Percentiles rank a stretch among this genome's conserved stretches.
Conservation (phyloP, 2,329 filamentous ascomycete genomes). For the Epichloe sp. region DNA sequence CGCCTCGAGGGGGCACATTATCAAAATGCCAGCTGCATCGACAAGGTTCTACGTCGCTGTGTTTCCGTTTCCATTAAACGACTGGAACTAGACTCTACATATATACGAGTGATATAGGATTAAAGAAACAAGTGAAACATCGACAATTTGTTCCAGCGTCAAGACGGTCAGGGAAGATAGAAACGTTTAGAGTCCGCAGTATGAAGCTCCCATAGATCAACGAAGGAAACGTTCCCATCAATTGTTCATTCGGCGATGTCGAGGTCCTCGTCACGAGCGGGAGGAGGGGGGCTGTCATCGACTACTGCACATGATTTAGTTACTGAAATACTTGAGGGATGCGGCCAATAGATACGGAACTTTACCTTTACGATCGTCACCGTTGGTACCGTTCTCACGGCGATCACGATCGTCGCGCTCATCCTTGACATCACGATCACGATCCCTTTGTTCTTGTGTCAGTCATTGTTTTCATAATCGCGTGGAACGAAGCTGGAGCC, state of each 20-base stretch:
- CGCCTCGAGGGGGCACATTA: background rate
- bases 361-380: conserved; percentile 81
- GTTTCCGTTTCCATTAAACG: conserved; percentile 10
- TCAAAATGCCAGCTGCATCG: conserved; percentile 3
- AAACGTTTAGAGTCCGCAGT: conserved; percentile 2
- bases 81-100: conserved; percentile 9
- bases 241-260: conserved; percentile 69
- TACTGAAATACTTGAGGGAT: background rate
- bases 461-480: conserved; percentile 11
- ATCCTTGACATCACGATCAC: conserved; percentile 45
- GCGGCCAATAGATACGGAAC: background rate
- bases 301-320: background rate
- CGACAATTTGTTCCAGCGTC: background rate
- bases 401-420: conserved; percentile 61
- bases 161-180: conserved; percentile 10
- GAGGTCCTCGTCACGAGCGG: conserved; percentile 74
- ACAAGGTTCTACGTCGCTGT: conserved; percentile 12
- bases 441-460: conserved; percentile 26
- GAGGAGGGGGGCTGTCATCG: conserved; percentile 61
- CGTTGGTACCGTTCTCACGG: conserved; percentile 67
- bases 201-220: background rate
- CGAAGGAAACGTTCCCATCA: background rate
- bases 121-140: background rate
- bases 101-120: conserved; percentile 7
- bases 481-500: conserved; percentile 4